Base-by-base conservation (phyloP, 495 filamentous ascomycete species). In the Trichoderma erinaceum region DNA sequence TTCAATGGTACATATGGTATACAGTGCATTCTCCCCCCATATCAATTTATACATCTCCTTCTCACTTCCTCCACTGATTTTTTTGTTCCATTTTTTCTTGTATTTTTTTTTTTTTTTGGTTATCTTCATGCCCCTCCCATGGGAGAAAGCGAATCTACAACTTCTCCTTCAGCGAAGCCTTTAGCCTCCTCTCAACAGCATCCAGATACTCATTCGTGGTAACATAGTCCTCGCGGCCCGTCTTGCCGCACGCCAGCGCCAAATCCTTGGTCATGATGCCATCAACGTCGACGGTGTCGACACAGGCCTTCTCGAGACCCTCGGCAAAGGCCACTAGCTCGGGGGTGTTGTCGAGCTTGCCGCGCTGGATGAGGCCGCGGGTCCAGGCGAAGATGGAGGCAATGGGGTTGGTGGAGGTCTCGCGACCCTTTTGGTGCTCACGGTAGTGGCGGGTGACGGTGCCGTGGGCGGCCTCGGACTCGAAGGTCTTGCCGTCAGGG, bases 341-440 rank as follows among this genome's bases (percentile, higher is more conserved):
- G 12, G 92, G 92, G 67, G 92, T 97, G 16, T 85, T 81, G 80
- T 99, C 95, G 66, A 99, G 83, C 80, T 90, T 88, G 66, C 94
- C 95, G 70, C 95, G 89, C 82, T 97, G 92, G 65, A 91, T 81
- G n/a, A 99, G 84, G 69, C 95, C 95, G 58, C 95, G 89, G 64
- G 95, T 98, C 95, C 95, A 99, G 73, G 95, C 95, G 79, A 97
- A 99, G 80, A 99, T 97, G 73, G 90, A 94, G 70, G 95, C 95
- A 71, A 99, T 97, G 67, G 95, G 95, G 87, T 99, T 99, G 70
- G 95, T 99, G 64, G 93, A 97, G 65, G 95, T 99, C 80, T 96
- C 92, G 71, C 87, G 85, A 77, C 95, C 95, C 81, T 96, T 95
- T 82, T 98, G 94, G 87, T 97, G 90, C 83, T 97, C 94, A 73